Evolutionary conservation across 73 alveolate genomes (phyloP).

Genomic region (Urostyla sp.): DNA sequence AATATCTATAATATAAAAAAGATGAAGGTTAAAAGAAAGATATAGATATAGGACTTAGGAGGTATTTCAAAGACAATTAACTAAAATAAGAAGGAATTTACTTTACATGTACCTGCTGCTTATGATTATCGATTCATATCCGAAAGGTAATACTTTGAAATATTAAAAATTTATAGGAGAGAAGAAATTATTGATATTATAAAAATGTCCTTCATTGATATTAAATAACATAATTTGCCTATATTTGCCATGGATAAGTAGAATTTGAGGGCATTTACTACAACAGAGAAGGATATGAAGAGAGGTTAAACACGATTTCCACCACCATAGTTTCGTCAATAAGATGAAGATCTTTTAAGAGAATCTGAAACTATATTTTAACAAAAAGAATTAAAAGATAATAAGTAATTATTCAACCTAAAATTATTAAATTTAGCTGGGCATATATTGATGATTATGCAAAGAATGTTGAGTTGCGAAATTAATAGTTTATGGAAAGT

Average conservation of each 20-base stretch:
- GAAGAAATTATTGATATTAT: slow-evolving; percentile 58
- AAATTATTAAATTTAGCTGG: too few species aligned
- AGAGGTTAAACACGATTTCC: slow-evolving; percentile 75
- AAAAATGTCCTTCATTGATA: neutral
- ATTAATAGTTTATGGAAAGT: slow-evolving; percentile 8
- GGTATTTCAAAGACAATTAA: slow-evolving; percentile 54
- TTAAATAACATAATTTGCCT: neutral
- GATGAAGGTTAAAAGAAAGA: slow-evolving; percentile 28
- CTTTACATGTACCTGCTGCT: slow-evolving; percentile 73
- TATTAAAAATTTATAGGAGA: slow-evolving; percentile 27
- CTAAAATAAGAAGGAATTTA: slow-evolving; percentile 70
- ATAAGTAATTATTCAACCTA: too few species aligned
- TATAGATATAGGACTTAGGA: slow-evolving; percentile 20
- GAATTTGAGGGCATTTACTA: slow-evolving; percentile 72
- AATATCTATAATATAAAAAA: slow-evolving; percentile 63
- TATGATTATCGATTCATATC: slow-evolving; percentile 82
- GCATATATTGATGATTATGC: slow-evolving; percentile 16
- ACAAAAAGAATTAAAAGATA: slow-evolving; percentile 33
- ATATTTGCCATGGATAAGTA: slow-evolving; percentile 62
- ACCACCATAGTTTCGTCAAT: slow-evolving; percentile 42
- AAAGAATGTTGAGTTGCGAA: slow-evolving; percentile 31
- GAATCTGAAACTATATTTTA: slow-evolving; percentile 32
- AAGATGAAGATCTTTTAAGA: slow-evolving; percentile 46
- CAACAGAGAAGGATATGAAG: slow-evolving; percentile 78
- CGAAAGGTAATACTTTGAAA: neutral